These are phyloP conservation scores for Amphicarpaea edgeworthii DNA, from an alignment of 306 rosid species.

Conservation along the genomic window DNA sequence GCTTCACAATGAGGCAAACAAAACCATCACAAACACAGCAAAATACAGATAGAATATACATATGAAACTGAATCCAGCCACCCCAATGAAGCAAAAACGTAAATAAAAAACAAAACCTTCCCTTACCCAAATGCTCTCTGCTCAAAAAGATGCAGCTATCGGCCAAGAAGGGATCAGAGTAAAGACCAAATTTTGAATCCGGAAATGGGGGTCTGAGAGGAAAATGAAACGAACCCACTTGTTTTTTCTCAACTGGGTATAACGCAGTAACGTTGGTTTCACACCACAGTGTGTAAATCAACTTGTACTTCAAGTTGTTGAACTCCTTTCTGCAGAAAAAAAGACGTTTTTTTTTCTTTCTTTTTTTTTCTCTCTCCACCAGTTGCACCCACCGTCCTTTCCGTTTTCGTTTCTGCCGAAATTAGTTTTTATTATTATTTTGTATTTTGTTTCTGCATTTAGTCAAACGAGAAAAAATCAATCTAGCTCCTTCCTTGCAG, in stretches of 20 bases:
- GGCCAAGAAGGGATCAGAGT: conserved; percentile 27
- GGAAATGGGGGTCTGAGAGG: not conserved
- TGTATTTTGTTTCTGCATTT: conserved; percentile 25
- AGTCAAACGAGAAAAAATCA: conserved; percentile 44
- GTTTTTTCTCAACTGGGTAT: not conserved
- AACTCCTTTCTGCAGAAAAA: conserved; percentile 37
- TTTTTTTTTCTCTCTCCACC: conserved; percentile 37
- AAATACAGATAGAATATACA: not conserved
- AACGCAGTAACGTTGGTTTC: conserved; percentile 38
- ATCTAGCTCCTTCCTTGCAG: not conserved
- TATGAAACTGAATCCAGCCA: conserved; percentile 41
- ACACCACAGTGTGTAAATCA: conserved; percentile 25
- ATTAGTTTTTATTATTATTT: conserved; percentile 21
- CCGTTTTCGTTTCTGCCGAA: conserved; percentile 33
- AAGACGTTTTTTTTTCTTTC: conserved; percentile 37
- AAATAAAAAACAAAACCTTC: conserved; percentile 29
- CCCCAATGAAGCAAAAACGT: conserved; percentile 41
- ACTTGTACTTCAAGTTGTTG: conserved; percentile 48
- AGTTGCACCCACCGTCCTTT: conserved; percentile 47
- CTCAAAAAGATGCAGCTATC: conserved; percentile 37
- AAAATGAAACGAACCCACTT: conserved; percentile 21
- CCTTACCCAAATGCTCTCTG: conserved; percentile 45
- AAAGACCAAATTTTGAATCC: conserved; percentile 9
- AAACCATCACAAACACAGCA: conserved; percentile 17
- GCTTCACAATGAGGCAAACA: conserved; percentile 33